phyloP scores from a whole-genome alignment of 1,284 basidiomycete genomes.

The Cystobasidium slooffiae region DNA sequence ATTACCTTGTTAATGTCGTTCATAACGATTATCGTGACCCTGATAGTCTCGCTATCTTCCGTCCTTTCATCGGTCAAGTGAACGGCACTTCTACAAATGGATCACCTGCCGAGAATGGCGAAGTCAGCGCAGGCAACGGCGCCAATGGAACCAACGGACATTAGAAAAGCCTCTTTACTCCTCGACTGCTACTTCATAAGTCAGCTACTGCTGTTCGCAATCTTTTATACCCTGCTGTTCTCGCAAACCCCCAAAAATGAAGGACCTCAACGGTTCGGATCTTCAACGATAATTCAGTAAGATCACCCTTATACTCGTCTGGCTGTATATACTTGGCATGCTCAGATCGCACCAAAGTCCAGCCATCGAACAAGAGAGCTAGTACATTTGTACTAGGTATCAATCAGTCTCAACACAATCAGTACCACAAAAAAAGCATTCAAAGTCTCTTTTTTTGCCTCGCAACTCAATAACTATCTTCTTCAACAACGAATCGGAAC shows the following conservation, averaged over 20 bases:
- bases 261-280: constrained; percentile 14
- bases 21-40: constrained; percentile 53
- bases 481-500: neutral
- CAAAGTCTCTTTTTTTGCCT: too few species aligned
- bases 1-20: constrained; percentile 52
- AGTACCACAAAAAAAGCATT: too few species aligned
- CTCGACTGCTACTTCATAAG: neutral
- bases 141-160: constrained; percentile 15
- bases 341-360: too few species aligned
- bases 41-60: constrained; percentile 79
- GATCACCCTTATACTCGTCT: neutral
- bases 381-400: too few species aligned
- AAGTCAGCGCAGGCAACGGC: constrained; percentile 53
- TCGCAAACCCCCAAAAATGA: neutral
- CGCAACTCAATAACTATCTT: neutral
- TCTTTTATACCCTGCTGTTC: neutral
- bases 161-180: neutral
- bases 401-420: too few species aligned
- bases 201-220: neutral
- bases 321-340: too few species aligned
- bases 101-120: neutral
- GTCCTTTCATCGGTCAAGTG: constrained; percentile 68
- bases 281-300: constrained; percentile 19
- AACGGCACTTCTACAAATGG: neutral
- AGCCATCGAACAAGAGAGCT: too few species aligned